A percentile compares a stretch with the other conserved stretches of the same genome.
Evolutionary conservation across 2,329 filamentous ascomycete genomes (phyloP).

Genomic region (Pseudogymnoascus sp.): DNA sequence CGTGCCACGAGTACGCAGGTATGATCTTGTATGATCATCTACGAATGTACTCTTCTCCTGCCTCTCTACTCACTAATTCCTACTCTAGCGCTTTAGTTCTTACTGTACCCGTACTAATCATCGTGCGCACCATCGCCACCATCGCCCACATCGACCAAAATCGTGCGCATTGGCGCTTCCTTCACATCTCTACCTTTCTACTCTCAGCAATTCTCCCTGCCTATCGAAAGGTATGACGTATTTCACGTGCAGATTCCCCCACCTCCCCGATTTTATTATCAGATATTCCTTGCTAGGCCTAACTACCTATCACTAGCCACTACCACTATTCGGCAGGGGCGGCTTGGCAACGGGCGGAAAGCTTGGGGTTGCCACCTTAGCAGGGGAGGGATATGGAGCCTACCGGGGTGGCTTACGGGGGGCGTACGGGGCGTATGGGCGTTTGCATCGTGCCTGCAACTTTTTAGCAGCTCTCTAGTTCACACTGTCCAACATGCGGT

Average conservation of each 20-base stretch:
- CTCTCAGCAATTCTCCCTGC: neutral
- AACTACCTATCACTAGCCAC: neutral
- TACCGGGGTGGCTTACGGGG: neutral
- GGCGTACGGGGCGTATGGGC: neutral
- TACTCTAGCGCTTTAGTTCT: no score
- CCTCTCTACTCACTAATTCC: no score
- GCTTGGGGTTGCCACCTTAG: neutral
- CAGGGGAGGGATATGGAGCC: neutral
- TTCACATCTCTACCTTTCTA: neutral
- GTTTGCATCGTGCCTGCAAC: slow-evolving; percentile 4
- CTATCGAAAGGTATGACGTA: neutral
- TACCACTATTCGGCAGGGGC: neutral
- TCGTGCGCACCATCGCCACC: no score
- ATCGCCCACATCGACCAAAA: neutral
- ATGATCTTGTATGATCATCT: neutral
- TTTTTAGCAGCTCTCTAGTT: neutral
- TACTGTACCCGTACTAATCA: no score
- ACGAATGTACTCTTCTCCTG: neutral
- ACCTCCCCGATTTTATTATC: slow-evolving; percentile 4
- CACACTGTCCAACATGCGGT: slow-evolving; percentile 4
- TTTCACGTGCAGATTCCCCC: neutral
- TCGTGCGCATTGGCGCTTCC: neutral
- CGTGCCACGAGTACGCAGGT: neutral
- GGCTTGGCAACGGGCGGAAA: neutral
- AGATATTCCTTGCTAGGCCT: neutral